Conservation (phyloP, 495 filamentous ascomycete genomes). For the Cudoniella acicularis region DNA sequence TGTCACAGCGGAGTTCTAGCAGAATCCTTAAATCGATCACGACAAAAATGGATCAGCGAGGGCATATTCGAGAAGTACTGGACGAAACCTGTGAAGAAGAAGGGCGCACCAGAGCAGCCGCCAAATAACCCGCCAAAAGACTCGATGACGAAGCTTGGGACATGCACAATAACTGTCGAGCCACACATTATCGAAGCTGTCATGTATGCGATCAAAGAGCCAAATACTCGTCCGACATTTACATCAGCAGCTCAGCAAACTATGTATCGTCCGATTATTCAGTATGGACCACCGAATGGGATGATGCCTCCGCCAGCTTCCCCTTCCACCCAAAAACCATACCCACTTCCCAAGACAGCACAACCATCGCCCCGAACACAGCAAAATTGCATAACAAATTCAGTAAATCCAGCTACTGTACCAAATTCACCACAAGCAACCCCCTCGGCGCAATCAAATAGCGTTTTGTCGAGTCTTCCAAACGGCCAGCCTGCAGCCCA, state of each 20-base stretch:
- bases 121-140: slow-evolving; percentile 78
- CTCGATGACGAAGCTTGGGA: slow-evolving; percentile 79
- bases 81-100: slow-evolving; percentile 83
- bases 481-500: neutral
- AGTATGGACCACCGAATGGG: slow-evolving; percentile 64
- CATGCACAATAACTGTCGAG: slow-evolving; percentile 77
- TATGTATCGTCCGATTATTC: slow-evolving; percentile 58
- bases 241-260: slow-evolving; percentile 28
- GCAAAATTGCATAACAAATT: slow-evolving; percentile 13
- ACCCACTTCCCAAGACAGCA: slow-evolving; percentile 13
- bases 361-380: slow-evolving; percentile 18
- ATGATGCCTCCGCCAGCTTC: slow-evolving; percentile 49
- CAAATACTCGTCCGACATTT: slow-evolving; percentile 43
- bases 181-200: slow-evolving; percentile 88
- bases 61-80: slow-evolving; percentile 91
- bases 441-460: slow-evolving; percentile 3
- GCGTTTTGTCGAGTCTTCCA: neutral
- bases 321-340: slow-evolving; percentile 25
- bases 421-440: neutral
- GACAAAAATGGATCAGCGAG: slow-evolving; percentile 75
- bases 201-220: slow-evolving; percentile 80
- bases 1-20: slow-evolving; percentile 71
- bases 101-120: slow-evolving; percentile 65
- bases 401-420: slow-evolving; percentile 3
- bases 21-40: slow-evolving; percentile 78